Evolutionary conservation across 2,329 filamentous ascomycete species (phyloP).

Genomic region (Dactylonectria estremocensis): DNA sequence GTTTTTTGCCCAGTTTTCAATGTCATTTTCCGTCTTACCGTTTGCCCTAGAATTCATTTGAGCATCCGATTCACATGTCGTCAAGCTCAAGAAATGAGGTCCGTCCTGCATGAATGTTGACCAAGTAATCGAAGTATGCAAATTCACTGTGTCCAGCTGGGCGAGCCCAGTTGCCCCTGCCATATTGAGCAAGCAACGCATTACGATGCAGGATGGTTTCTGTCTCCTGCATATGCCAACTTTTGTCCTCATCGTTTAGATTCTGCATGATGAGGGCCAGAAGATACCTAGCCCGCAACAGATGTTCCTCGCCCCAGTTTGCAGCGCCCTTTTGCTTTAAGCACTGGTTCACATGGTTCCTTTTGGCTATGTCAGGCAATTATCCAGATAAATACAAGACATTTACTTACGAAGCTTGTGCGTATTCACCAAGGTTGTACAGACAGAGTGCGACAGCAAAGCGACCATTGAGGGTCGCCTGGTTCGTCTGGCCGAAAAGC

Average conservation of each 20-base stretch:
- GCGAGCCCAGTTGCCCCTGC: neutral
- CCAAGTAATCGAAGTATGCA: conserved; percentile 10
- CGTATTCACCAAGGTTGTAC: neutral
- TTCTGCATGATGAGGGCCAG: neutral
- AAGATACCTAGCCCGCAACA: conserved; percentile 4
- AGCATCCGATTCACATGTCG: neutral
- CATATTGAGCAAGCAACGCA: neutral
- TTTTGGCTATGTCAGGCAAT: neutral
- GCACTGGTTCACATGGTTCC: neutral
- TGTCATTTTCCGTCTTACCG: neutral
- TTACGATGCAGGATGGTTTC: neutral
- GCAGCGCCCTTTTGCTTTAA: neutral
- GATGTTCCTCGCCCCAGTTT: conserved; percentile 1
- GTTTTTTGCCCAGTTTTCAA: neutral
- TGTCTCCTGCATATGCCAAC: neutral
- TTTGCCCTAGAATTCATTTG: neutral
- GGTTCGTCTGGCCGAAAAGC: conserved; percentile 13
- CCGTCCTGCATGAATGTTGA: conserved; percentile 10
- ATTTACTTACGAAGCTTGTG: neutral
- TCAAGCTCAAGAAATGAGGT: neutral
- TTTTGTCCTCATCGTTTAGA: neutral
- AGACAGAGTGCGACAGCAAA: conserved; percentile 1
- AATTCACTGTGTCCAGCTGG: neutral
- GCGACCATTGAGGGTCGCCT: conserved; percentile 6
- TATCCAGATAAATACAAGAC: neutral